A percentile compares a stretch with the other conserved stretches of the same genome.
These are phyloP conservation scores for Oryza longistaminata DNA, from an alignment of 176 grass and related monocot species.

Conservation along the genomic window DNA sequence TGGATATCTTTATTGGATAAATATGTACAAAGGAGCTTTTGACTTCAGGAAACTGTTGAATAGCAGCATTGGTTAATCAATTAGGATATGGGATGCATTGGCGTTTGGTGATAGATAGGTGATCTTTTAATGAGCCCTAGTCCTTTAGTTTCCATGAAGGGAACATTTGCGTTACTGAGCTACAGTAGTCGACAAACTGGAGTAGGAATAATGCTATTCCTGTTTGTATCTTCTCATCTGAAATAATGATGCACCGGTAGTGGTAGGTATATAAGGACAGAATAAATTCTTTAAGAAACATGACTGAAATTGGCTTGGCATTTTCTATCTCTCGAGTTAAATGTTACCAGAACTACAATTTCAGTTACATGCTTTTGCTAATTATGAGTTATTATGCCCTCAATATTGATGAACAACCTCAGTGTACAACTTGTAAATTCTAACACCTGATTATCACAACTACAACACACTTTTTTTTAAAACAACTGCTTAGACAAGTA, in stretches of 20 bases:
- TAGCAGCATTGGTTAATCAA: background rate
- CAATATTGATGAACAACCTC: background rate
- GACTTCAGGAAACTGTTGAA: background rate
- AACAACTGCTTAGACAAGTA: background rate
- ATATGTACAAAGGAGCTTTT: background rate
- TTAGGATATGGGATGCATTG: background rate
- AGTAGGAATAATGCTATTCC: background rate
- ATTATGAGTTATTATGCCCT: background rate
- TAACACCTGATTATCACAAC: background rate
- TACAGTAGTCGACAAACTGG: background rate
- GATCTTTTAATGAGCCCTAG: background rate
- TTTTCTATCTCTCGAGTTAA: background rate
- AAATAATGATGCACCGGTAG: background rate
- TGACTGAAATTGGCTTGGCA: background rate
- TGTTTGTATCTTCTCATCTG: background rate
- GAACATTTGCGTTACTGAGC: background rate
- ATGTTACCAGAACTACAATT: background rate
- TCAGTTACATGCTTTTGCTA: background rate
- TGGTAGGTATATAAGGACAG: background rate
- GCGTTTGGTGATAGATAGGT: background rate
- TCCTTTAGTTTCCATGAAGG: background rate
- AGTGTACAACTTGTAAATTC: background rate
- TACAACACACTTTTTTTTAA: background rate
- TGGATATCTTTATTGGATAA: background rate
- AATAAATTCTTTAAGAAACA: slow-evolving; percentile 1